These are phyloP conservation scores for Solanum dulcamara DNA, from an alignment of 257 asterid species.

Conservation along the genomic window DNA sequence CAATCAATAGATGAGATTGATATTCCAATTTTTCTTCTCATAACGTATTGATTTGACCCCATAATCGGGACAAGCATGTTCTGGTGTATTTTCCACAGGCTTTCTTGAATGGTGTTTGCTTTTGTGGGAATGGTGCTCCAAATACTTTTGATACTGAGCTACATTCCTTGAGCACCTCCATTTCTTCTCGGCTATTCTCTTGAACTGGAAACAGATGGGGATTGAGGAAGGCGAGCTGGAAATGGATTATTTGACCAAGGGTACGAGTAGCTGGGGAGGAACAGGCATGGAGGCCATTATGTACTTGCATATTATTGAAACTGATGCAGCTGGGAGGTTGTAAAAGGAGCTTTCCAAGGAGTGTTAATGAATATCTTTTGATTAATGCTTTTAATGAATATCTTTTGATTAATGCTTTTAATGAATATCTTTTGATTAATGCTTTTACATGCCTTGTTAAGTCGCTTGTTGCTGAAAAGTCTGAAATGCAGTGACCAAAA, in stretches of 20 bases:
- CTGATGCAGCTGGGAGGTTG: not conserved
- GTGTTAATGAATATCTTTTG: too few relatives aligned
- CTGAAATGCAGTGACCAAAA: not conserved
- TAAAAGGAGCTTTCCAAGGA: too few relatives aligned
- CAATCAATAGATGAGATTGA: too few relatives aligned
- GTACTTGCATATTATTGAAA: not conserved
- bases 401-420: too few relatives aligned
- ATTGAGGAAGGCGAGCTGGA: constrained; percentile 28
- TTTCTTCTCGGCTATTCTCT: not conserved
- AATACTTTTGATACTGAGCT: not conserved
- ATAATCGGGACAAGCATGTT: too few relatives aligned
- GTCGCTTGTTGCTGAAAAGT: not conserved
- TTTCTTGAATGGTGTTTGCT: constrained; percentile 18
- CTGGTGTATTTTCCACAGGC: too few relatives aligned
- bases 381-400: too few relatives aligned
- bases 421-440: too few relatives aligned
- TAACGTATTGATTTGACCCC: too few relatives aligned
- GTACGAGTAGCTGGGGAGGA: too few relatives aligned
- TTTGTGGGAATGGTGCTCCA: not conserved
- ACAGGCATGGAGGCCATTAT: constrained; percentile 3
- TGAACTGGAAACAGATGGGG: not conserved
- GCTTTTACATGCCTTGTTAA: not conserved
- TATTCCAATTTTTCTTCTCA: too few relatives aligned
- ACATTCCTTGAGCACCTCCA: not conserved
- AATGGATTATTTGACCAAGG: too few relatives aligned